phyloP scores from a whole-genome alignment of 2,329 filamentous ascomycete genomes.

The Trichoderma cornu-damae region DNA sequence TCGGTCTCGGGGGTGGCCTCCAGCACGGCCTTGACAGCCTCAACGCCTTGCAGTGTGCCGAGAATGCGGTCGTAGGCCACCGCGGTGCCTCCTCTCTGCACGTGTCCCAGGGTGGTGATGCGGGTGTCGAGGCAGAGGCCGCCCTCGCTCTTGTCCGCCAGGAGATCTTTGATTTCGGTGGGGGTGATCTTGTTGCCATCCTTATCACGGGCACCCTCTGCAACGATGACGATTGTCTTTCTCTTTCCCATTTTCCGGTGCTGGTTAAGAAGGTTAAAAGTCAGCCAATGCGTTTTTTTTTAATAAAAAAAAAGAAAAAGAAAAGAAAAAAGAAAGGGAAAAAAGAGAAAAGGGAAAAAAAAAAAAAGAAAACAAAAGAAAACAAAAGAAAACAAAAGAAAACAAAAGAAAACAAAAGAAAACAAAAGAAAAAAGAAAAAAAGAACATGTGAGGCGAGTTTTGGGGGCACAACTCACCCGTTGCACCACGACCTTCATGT shows the following conservation, averaged over 20 bases:
- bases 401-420: background rate
- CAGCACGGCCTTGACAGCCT: constrained; percentile 86
- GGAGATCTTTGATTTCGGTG: constrained; percentile 75
- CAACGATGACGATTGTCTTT: constrained; percentile 96
- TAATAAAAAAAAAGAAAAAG: background rate
- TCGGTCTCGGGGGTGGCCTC: constrained; percentile 84
- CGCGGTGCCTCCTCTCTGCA: constrained; percentile 89
- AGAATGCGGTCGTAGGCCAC: constrained; percentile 94
- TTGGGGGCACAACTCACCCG: constrained; percentile 50
- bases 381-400: background rate
- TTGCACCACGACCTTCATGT: constrained; percentile 75
- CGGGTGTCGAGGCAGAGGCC: constrained; percentile 82
- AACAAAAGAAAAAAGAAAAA: background rate
- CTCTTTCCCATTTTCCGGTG: constrained; percentile 87
- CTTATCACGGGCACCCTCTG: constrained; percentile 85
- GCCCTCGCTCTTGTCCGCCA: constrained; percentile 61
- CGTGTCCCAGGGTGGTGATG: constrained; percentile 91
- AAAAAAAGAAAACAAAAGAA: background rate
- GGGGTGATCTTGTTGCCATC: constrained; percentile 79
- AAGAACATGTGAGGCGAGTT: too few relatives aligned
- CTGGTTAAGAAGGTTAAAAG: constrained; percentile 37
- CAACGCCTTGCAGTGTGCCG: constrained; percentile 85
- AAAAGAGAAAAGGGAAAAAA: background rate
- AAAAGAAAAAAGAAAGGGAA: background rate
- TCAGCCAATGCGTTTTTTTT: constrained; percentile 10